Percentiles rank a stretch among this genome's conserved stretches.
phyloP scores from a whole-genome alignment of 2,329 filamentous ascomycete species.

The Coniochaeta sp. region DNA sequence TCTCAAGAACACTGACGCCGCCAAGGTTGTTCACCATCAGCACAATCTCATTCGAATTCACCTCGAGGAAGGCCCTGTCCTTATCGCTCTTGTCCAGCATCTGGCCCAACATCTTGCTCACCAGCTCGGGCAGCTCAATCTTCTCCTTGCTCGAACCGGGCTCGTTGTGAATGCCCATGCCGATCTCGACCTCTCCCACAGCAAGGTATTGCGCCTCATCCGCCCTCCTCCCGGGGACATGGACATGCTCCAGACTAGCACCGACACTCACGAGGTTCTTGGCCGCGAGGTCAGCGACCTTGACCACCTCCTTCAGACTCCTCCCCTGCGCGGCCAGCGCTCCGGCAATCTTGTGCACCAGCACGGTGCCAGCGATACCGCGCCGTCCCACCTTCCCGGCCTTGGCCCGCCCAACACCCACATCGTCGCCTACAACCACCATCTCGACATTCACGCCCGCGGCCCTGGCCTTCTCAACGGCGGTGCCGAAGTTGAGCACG shows the following conservation, averaged over 20 bases:
- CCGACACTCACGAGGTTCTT: slow-evolving; percentile 80
- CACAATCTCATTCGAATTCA: slow-evolving; percentile 58
- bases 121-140: slow-evolving; percentile 45
- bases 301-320: slow-evolving; percentile 62
- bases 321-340: slow-evolving; percentile 69
- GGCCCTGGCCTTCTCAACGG: slow-evolving; percentile 83
- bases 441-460: slow-evolving; percentile 74
- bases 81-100: slow-evolving; percentile 58
- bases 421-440: slow-evolving; percentile 88
- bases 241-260: slow-evolving; percentile 82
- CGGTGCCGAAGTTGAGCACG: slow-evolving; percentile 89
- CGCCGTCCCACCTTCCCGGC: slow-evolving; percentile 88
- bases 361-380: slow-evolving; percentile 84
- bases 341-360: slow-evolving; percentile 86
- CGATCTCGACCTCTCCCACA: slow-evolving; percentile 53
- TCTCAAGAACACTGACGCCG: slow-evolving; percentile 63
- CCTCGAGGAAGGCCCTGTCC: slow-evolving; percentile 62
- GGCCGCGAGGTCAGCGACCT: slow-evolving; percentile 63
- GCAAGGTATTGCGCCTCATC: slow-evolving; percentile 50
- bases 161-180: slow-evolving; percentile 77
- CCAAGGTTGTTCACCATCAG: slow-evolving; percentile 71
- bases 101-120: slow-evolving; percentile 61
- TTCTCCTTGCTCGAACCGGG: slow-evolving; percentile 45
- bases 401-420: slow-evolving; percentile 73
- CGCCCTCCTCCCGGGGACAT: slow-evolving; percentile 70